These are phyloP conservation scores for Russula vinacea DNA, from an alignment of 768 basidiomycete species.

Conservation along the genomic window DNA sequence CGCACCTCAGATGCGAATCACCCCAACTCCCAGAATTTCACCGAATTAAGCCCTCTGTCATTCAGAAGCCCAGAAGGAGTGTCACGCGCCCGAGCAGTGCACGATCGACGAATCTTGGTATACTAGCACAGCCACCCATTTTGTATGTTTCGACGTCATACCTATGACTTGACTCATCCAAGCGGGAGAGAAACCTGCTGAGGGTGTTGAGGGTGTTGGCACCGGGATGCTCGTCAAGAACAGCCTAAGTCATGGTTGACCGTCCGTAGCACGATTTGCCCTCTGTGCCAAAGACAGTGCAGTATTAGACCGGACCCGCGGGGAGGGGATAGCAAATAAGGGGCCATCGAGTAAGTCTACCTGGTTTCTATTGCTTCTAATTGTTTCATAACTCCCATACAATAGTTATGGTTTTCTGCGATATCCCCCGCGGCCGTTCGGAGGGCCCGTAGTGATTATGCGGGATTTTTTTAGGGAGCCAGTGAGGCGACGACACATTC, in stretches of 20 bases:
- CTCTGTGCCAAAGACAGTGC: background rate
- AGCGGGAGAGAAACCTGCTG: too few species aligned
- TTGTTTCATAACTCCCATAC: background rate
- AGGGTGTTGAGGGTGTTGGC: background rate
- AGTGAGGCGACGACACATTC: conserved; percentile 56
- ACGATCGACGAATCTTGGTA: too few species aligned
- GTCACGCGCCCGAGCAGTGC: too few species aligned
- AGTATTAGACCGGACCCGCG: background rate
- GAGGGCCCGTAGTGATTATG: background rate
- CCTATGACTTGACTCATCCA: background rate
- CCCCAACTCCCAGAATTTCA: too few species aligned
- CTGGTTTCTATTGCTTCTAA: background rate
- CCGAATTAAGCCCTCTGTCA: too few species aligned
- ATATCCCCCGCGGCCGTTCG: background rate
- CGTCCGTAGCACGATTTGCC: background rate
- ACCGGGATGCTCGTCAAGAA: background rate
- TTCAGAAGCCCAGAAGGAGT: too few species aligned
- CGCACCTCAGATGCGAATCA: too few species aligned
- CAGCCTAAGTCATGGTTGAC: background rate
- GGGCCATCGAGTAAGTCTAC: background rate
- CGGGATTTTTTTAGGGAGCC: background rate
- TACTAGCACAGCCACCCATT: background rate
- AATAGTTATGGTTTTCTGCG: background rate
- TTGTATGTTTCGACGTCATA: background rate
- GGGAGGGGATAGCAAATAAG: background rate